These are phyloP conservation scores for Pichia cactophila DNA, from an alignment of 1,139 yeast species.

Conservation along the genomic window DNA sequence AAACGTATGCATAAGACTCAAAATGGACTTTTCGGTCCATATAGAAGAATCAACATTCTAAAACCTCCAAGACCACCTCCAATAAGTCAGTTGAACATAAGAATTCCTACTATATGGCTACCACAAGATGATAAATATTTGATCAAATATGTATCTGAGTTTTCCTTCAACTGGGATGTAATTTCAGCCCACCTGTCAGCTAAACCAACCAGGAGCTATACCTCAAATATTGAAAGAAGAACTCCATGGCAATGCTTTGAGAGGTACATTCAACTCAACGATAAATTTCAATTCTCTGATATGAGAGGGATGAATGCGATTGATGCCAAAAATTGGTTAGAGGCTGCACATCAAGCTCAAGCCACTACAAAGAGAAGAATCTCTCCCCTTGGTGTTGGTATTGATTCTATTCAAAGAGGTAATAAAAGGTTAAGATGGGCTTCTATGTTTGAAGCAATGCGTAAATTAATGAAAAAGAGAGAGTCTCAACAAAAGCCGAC, in stretches of 20 bases:
- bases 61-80: constrained; percentile 90
- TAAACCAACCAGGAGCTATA: constrained; percentile 57
- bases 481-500: constrained; percentile 60
- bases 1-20: constrained; percentile 33
- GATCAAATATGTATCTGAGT: constrained; percentile 76
- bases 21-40: constrained; percentile 52
- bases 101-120: constrained; percentile 93
- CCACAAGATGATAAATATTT: constrained; percentile 86
- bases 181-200: constrained; percentile 75
- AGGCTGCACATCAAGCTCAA: constrained; percentile 83
- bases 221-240: constrained; percentile 84
- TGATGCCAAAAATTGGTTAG: constrained; percentile 86
- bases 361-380: constrained; percentile 81
- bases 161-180: constrained; percentile 87
- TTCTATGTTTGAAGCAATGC: constrained; percentile 91
- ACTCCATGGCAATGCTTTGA: constrained; percentile 99
- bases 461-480: constrained; percentile 82
- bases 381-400: constrained; percentile 85
- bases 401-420: constrained; percentile 88
- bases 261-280: constrained; percentile 87
- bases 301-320: constrained; percentile 82
- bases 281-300: constrained; percentile 75
- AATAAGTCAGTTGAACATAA: constrained; percentile 62
- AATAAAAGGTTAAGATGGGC: constrained; percentile 90
- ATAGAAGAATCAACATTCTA: constrained; percentile 52